Evolutionary conservation across 164 flowering plant genomes (phyloP).

Genomic region (Piper longum): DNA sequence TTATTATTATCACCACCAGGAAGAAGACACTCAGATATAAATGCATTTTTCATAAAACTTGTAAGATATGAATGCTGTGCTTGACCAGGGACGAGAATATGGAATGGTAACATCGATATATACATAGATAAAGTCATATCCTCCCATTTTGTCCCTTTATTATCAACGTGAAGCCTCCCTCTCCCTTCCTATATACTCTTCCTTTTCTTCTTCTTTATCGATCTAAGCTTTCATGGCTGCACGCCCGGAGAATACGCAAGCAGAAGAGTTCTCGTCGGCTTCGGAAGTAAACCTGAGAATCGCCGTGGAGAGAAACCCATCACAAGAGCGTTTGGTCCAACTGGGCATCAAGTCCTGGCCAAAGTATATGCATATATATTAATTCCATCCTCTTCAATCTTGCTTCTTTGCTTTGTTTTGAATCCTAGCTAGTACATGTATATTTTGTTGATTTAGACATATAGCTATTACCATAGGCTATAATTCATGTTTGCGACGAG

Average conservation of each 20-base stretch:
- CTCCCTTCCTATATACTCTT: neutral
- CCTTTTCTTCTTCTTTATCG: neutral
- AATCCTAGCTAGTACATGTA: neutral
- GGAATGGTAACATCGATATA: neutral
- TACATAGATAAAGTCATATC: neutral
- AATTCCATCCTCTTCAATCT: too few species aligned
- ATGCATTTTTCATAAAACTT: too few species aligned
- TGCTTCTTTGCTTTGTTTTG: too few species aligned
- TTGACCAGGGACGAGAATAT: too few species aligned
- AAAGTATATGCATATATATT: constrained; percentile 33
- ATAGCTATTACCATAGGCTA: too few species aligned
- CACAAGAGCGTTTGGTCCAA: constrained; percentile 40
- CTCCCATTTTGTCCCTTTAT: neutral
- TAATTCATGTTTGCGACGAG: too few species aligned
- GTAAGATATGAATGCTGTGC: too few species aligned
- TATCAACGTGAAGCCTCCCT: neutral
- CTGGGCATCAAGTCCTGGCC: constrained; percentile 84
- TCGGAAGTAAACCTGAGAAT: constrained; percentile 26
- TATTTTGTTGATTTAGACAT: neutral
- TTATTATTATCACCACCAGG: too few species aligned
- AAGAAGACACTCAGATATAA: too few species aligned
- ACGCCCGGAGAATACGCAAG: neutral
- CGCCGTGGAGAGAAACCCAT: constrained; percentile 48
- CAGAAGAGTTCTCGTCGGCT: neutral
- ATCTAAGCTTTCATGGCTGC: neutral